Conservation (phyloP, 2,329 filamentous ascomycete species). For the Metarhizium brunneum region DNA sequence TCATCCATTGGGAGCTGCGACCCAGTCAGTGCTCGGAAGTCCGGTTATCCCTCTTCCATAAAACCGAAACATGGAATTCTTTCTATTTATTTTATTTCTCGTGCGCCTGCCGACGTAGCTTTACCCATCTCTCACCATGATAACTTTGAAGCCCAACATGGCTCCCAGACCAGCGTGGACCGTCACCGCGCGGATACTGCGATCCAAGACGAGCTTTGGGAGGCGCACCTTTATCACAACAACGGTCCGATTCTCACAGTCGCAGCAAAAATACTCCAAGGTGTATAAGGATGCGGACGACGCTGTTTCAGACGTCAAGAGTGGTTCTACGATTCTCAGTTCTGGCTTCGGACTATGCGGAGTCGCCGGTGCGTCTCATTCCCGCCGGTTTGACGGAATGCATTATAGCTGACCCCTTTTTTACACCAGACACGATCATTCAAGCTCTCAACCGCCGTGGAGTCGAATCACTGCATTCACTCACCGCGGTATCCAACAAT, state of each 20-base stretch:
- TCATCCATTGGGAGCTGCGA: neutral
- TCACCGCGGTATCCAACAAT: conserved; percentile 76
- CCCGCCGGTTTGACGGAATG: neutral
- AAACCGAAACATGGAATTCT: neutral
- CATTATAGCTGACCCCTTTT: neutral
- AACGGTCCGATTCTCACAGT: conserved; percentile 4
- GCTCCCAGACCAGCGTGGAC: neutral
- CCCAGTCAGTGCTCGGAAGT: neutral
- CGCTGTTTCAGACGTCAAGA: conserved; percentile 61
- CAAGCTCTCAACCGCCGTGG: conserved; percentile 54
- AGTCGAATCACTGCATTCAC: conserved; percentile 49
- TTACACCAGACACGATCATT: conserved; percentile 55
- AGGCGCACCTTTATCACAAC: conserved; percentile 7
- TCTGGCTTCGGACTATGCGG: conserved; percentile 79
- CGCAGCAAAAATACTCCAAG: conserved; percentile 31
- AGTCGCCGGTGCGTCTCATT: conserved; percentile 46
- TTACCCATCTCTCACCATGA: neutral
- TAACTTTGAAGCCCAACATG: neutral
- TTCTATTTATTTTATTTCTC: neutral
- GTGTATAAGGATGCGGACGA: conserved; percentile 49
- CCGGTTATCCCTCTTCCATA: neutral
- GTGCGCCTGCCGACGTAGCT: neutral
- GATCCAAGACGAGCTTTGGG: neutral
- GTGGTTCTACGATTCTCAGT: conserved; percentile 62
- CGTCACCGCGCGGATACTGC: neutral